These are phyloP conservation scores for Erodium chrysanthum DNA, from an alignment of 441 rosid species.

Conservation along the genomic window DNA sequence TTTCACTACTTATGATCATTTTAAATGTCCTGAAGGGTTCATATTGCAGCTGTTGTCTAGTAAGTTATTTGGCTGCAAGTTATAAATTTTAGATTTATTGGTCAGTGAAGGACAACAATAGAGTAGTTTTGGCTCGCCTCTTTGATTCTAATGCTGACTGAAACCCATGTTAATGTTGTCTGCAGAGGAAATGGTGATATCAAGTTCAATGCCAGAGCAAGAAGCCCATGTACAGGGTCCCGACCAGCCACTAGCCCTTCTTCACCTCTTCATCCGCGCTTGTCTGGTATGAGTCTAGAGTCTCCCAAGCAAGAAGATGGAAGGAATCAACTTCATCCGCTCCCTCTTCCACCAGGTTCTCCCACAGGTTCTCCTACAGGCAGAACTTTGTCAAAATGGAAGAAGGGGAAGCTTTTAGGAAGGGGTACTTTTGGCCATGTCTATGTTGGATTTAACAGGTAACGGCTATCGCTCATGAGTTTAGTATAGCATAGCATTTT, in stretches of 20 bases:
- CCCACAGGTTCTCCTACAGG: constrained; percentile 33
- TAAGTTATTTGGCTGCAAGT: neutral
- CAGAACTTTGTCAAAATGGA: constrained; percentile 55
- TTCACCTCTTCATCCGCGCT: constrained; percentile 60
- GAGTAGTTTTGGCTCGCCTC: constrained; percentile 7
- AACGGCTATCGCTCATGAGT: neutral
- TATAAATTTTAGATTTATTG: neutral
- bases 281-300: constrained; percentile 24
- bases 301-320: constrained; percentile 58
- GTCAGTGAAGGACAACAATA: neutral
- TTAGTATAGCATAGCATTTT: neutral
- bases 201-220: constrained; percentile 32
- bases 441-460: constrained; percentile 90
- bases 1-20: too few relatives aligned
- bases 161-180: constrained; percentile 19
- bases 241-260: constrained; percentile 56
- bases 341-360: constrained; percentile 90
- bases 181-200: constrained; percentile 39
- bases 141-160: constrained; percentile 16
- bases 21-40: too few relatives aligned
- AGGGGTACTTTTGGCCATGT: constrained; percentile 93
- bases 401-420: constrained; percentile 79
- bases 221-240: constrained; percentile 52
- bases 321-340: constrained; percentile 51
- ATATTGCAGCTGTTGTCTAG: neutral